These are phyloP conservation scores for Solanum hybrid DNA, from an alignment of 305 asterid genomes.

Conservation along the genomic window DNA sequence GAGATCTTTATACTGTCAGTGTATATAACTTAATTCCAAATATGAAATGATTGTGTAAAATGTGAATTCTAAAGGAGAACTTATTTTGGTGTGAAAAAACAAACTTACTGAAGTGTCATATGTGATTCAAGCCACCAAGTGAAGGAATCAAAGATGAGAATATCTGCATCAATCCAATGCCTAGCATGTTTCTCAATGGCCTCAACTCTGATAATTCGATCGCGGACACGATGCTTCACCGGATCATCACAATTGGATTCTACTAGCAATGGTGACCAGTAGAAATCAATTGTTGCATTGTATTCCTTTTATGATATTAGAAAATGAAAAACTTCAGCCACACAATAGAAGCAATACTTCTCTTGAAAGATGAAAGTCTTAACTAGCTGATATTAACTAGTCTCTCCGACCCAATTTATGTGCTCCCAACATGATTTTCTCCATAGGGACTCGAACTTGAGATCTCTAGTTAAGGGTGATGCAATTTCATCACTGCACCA, in stretches of 20 bases:
- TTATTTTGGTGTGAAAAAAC: neutral
- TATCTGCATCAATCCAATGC: constrained; percentile 28
- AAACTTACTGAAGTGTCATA: constrained; percentile 23
- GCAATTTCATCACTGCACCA: neutral
- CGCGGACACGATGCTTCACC: constrained; percentile 2
- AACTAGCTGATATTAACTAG: neutral
- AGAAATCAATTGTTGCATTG: constrained; percentile 25
- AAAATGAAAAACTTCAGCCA: neutral
- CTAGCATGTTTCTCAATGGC: constrained; percentile 28
- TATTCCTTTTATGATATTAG: constrained; percentile 16
- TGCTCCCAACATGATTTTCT: neutral
- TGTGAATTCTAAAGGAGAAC: neutral
- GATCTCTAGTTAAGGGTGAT: neutral
- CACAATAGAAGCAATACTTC: neutral
- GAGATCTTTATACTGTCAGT: neutral
- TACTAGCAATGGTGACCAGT: constrained; percentile 30
- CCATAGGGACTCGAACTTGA: too few species aligned
- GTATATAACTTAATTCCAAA: neutral
- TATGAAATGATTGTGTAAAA: neutral
- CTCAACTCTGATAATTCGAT: constrained; percentile 8
- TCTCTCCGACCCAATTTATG: neutral
- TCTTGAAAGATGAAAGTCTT: neutral
- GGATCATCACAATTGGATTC: constrained; percentile 27
- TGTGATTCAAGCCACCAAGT: constrained; percentile 25
- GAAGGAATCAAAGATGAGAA: constrained; percentile 23